Evolutionary conservation across 148 eudicot species (phyloP), one percentile per base, ranked within the genome.

Genomic region (Rhododendron mucronatum): DNA sequence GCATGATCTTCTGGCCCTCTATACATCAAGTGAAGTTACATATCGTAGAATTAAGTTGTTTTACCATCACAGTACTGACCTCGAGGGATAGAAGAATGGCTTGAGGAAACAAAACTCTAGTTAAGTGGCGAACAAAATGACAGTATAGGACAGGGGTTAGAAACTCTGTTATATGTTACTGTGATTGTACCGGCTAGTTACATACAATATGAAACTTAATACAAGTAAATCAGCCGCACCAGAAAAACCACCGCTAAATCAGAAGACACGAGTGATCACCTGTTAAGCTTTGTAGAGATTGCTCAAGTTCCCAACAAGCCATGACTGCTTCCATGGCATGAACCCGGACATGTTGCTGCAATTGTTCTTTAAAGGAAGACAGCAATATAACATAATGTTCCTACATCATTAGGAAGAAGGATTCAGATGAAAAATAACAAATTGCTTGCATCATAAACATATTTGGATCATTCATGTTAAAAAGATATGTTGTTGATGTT

Each of bases 271-370:
- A 71, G 59, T 33, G 9, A 75, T 63, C 85, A 96, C 98, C 99
- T 88, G 99, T 96, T 88, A 96, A 89, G 91, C 98, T 95, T 90
- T 95, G 99, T 87, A 96, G 91, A 80, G 98, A 95, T 85, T 96
- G 99, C 88, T 96, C 99, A n/a, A 96, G 93, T 90, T 96, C 99
- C 98, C 99, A 95, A 89, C 99, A 96, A 47, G 98, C 99, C 98
- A 95, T 96, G 87, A 96, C 99, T 81, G 99, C 98, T 92, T 96
- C 99, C 98, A 96, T 95, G 79, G 99, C 99, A 90, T 96, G 99
- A 73, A 96, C 98, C 11, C 99, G 96, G 44, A 96, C 99, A 81
- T 96, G 99, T 85, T 96, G 99, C 84, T 96, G 99, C 50, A 96
- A 86, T 90, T 95, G 98, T 87, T 96, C 99, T 90, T 95, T 96